Conservation (phyloP, 805 yeast species). For the Zygotorulaspora florentina region DNA sequence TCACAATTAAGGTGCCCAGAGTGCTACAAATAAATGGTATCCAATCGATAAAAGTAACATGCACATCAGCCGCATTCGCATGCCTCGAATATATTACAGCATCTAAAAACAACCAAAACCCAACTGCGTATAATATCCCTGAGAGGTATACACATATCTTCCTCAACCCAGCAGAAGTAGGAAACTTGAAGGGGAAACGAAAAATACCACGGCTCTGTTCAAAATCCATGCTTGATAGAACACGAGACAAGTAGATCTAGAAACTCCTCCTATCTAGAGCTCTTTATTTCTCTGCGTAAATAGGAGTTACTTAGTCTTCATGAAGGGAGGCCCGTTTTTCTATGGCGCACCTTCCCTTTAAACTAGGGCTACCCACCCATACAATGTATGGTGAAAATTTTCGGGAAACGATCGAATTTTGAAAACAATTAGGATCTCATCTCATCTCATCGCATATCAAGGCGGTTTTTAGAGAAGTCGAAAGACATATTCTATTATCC, state of each 20-base stretch:
- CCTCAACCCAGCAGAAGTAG: constrained; percentile 66
- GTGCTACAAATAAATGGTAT: constrained; percentile 86
- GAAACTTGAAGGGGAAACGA: constrained; percentile 61
- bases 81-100: constrained; percentile 83
- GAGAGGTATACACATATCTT: constrained; percentile 72
- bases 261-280: background rate
- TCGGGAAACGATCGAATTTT: background rate
- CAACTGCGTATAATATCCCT: constrained; percentile 75
- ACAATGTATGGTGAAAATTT: constrained; percentile 1
- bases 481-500: background rate
- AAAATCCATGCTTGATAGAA: constrained; percentile 22
- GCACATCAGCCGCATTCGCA: constrained; percentile 79
- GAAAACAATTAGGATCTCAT: constrained; percentile 14
- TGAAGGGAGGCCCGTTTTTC: background rate
- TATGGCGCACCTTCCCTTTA: background rate
- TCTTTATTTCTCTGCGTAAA: background rate
- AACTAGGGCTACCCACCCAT: background rate
- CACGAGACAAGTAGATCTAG: background rate
- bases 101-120: constrained; percentile 86
- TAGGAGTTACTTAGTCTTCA: background rate
- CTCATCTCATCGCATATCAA: constrained; percentile 7
- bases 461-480: background rate
- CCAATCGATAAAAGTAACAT: constrained; percentile 93
- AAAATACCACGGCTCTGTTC: constrained; percentile 52
- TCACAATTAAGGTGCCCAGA: constrained; percentile 78